phyloP scores from a whole-genome alignment of 179 eudicot genomes.

The Spergularia azorica region DNA sequence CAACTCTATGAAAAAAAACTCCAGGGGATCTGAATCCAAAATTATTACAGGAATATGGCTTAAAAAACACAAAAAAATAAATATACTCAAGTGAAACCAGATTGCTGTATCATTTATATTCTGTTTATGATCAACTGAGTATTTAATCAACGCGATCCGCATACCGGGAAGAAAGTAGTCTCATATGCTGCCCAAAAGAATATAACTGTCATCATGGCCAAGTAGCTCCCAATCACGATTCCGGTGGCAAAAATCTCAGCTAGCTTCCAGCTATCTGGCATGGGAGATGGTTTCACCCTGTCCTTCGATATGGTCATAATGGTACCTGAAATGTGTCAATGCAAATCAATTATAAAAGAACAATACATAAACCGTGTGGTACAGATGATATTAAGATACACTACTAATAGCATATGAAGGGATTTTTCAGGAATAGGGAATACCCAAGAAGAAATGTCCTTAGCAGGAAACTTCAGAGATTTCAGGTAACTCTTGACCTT shows the following conservation, averaged over 20 bases:
- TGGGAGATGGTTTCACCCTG: conserved; percentile 91
- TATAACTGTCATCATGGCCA: conserved; percentile 96
- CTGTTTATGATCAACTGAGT: background rate
- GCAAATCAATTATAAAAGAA: conserved; percentile 8
- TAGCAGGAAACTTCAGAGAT: background rate
- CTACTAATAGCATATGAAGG: background rate
- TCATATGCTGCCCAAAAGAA: conserved; percentile 95
- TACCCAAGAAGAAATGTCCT: background rate
- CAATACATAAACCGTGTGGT: background rate
- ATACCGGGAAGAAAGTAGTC: conserved; percentile 87
- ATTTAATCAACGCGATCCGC: conserved; percentile 6
- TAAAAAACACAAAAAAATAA: background rate
- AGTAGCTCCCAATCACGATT: conserved; percentile 75
- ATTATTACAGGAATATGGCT: too few relatives aligned
- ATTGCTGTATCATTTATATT: background rate
- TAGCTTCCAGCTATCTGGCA: conserved; percentile 93
- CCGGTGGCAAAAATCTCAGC: conserved; percentile 91
- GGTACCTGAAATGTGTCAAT: conserved; percentile 60
- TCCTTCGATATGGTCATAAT: conserved; percentile 97
- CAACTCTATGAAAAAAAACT: too few relatives aligned
- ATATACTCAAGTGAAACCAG: background rate
- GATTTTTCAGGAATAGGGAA: background rate
- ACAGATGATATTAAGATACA: background rate
- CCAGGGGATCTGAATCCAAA: too few relatives aligned
- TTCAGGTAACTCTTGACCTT: too few relatives aligned